These are phyloP conservation scores for Macrolepiota albuminosa DNA, from an alignment of 768 basidiomycete species.

Conservation along the genomic window DNA sequence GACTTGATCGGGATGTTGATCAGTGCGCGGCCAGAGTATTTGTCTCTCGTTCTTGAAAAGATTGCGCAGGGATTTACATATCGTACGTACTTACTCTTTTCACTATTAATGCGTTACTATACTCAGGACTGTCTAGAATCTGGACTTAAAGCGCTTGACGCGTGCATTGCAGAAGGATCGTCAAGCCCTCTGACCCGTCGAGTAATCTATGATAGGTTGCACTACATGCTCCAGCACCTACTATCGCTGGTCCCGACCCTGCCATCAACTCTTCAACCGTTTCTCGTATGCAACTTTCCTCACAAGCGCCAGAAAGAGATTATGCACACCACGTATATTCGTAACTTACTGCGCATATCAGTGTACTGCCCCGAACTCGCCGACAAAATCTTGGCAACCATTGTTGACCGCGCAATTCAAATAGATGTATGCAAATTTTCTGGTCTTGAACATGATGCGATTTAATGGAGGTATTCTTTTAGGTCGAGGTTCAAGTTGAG, in stretches of 20 bases:
- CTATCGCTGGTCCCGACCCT: constrained; percentile 89
- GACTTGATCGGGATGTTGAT: constrained; percentile 89
- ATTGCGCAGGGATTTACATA: constrained; percentile 84
- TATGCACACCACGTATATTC: constrained; percentile 83
- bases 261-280: constrained; percentile 79
- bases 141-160: constrained; percentile 57
- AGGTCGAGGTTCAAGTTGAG: constrained; percentile 98
- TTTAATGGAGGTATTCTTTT: neutral
- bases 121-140: constrained; percentile 48
- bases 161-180: constrained; percentile 58
- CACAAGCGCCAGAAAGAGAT: constrained; percentile 85
- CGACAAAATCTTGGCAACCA: constrained; percentile 79
- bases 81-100: constrained; percentile 50
- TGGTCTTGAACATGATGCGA: neutral
- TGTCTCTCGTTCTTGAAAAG: constrained; percentile 76
- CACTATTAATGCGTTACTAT: neutral
- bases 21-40: constrained; percentile 88
- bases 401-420: constrained; percentile 91
- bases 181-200: constrained; percentile 72
- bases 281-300: constrained; percentile 83
- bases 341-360: constrained; percentile 78
- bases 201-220: constrained; percentile 80
- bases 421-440: constrained; percentile 68
- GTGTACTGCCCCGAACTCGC: constrained; percentile 86
- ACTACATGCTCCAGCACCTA: constrained; percentile 82